Conservation (phyloP, 139 green algal species). For the Pseudopediastrum boryanum region DNA sequence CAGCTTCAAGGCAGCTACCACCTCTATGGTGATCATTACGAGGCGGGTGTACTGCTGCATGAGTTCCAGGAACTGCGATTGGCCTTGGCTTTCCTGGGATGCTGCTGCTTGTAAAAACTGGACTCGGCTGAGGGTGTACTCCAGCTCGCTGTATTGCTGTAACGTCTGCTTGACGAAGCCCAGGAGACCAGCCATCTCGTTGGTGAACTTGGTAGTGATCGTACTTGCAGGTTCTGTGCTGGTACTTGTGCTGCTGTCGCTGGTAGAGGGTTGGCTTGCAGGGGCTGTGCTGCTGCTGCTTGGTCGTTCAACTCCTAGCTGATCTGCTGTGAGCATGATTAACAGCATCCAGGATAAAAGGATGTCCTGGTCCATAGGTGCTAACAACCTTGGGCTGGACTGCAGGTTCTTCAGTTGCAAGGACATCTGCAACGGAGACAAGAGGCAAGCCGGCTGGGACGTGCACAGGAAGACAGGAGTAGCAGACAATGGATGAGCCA, state of each 20-base stretch:
- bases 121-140: slow-evolving; percentile 38
- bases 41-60: slow-evolving; percentile 82
- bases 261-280: not conserved
- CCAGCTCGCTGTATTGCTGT: slow-evolving; percentile 54
- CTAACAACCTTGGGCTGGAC: slow-evolving; percentile 13
- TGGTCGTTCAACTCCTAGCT: slow-evolving; percentile 11
- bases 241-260: slow-evolving; percentile 11
- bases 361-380: slow-evolving; percentile 48
- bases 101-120: slow-evolving; percentile 38
- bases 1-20: slow-evolving; percentile 44
- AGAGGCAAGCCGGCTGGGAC: not conserved
- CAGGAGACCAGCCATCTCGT: slow-evolving; percentile 53
- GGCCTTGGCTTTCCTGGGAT: slow-evolving; percentile 3
- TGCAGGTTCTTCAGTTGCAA: slow-evolving; percentile 43
- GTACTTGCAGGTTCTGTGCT: not conserved
- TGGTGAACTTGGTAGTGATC: too few species aligned
- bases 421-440: slow-evolving; percentile 5
- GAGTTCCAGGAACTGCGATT: slow-evolving; percentile 13
- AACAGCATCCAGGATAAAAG: slow-evolving; percentile 66
- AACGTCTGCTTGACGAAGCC: slow-evolving; percentile 54
- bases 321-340: slow-evolving; percentile 60
- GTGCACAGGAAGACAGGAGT: not conserved
- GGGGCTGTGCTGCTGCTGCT: too few species aligned
- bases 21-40: slow-evolving; percentile 67
- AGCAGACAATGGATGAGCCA: not conserved